Base-by-base conservation (phyloP, 2,329 filamentous ascomycete species). In the Botrytis aclada region DNA sequence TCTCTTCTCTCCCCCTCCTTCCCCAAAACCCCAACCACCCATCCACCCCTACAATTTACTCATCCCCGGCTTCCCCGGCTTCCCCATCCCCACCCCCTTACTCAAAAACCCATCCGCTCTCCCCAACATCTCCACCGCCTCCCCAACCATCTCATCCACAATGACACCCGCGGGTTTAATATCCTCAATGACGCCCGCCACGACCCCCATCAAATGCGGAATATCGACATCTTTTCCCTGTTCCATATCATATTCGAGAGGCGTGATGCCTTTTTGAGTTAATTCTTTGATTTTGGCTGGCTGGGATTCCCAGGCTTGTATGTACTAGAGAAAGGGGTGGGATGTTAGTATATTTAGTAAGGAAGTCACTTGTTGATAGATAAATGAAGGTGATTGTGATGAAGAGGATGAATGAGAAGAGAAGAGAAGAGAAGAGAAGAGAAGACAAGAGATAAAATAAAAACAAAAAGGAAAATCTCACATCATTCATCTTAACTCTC, bases 151-250 rank as follows among this genome's bases (percentile, higher is more conserved):
- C 77, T 97, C 94, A 74, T 90, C 88, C n/a, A 98, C 90, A 84
- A 98, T 97, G 76, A 91, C 87, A 64, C 85, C 88, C 0, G 95
- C 95, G 0, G 95, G 94, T 84, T 96, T 90, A 74, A 98, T 88
- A 77, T 91, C 89, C 47, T 84, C 82, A 73, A 98, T 93, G 1
- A 90, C 87, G 2, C 92, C 95, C 0, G 94, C 93, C 14, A 98
- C 95, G 84, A 97, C 94, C 1, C 95, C 95, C 95, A 98, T 98
- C 79, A 98, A 81, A 82, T 95, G 94, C 20, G 95, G 95, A 72
- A 92, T 85, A 80, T 98, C 95, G 20, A 97, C 85, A 58, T 97
- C 94, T 72, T 90, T 91, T 1, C 92, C 92, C 71, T 94, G 87
- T 67, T 97, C 93, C 79, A 97, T 85, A 80, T 98, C 95, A 80